phyloP scores from a whole-genome alignment of 345 rosid species.

The Luvunga scandens region DNA sequence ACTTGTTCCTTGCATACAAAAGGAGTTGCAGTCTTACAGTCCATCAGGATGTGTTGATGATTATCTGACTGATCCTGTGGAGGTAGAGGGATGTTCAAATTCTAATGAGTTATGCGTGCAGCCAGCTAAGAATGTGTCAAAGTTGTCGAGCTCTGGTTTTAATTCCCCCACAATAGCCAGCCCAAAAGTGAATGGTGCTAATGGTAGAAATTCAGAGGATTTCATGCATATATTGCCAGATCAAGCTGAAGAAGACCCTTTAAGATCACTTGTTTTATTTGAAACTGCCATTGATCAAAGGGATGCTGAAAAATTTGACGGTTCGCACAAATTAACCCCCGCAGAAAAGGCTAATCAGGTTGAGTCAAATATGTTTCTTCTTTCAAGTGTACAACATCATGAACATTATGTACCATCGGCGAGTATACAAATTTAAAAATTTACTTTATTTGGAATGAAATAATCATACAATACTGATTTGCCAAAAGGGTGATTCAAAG shows the following conservation, averaged over 20 bases:
- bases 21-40: slow-evolving; percentile 15
- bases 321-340: background rate
- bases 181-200: slow-evolving; percentile 2
- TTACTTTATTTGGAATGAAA: background rate
- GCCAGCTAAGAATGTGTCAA: background rate
- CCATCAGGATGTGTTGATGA: slow-evolving; percentile 25
- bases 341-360: background rate
- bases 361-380: slow-evolving; percentile 7
- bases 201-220: background rate
- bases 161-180: background rate
- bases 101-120: background rate
- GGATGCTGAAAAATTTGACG: slow-evolving; percentile 4
- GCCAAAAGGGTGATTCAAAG: background rate
- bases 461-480: background rate
- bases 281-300: background rate
- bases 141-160: background rate
- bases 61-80: slow-evolving; percentile 21
- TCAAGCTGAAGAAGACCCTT: slow-evolving; percentile 7
- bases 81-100: slow-evolving; percentile 7
- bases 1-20: background rate
- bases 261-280: slow-evolving; percentile 1
- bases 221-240: background rate
- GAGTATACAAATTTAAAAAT: background rate
- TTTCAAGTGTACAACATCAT: background rate
- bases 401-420: slow-evolving; percentile 16